Conservation (phyloP, 2,329 filamentous ascomycete genomes). For the Ceratocystis colombiana region DNA sequence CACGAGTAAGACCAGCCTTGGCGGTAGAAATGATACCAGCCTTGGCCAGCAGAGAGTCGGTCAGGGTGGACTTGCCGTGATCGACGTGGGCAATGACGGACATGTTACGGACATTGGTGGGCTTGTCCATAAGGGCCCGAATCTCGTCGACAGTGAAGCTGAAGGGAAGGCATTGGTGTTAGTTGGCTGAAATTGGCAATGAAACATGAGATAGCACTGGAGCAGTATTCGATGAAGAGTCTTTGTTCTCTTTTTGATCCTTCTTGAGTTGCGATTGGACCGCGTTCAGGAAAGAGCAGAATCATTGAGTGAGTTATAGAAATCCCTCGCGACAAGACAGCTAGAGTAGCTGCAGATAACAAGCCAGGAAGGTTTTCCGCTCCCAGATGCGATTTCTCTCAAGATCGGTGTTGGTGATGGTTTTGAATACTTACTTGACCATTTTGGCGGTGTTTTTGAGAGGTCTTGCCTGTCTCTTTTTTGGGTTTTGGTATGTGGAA, state of each 20-base stretch:
- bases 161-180: conserved; percentile 37
- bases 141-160: conserved; percentile 99
- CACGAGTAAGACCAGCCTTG: conserved; percentile 91
- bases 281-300: not conserved
- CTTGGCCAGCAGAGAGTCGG: conserved; percentile 97
- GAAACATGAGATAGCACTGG: conserved; percentile 31
- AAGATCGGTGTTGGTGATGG: not conserved
- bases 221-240: not conserved
- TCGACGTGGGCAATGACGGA: conserved; percentile 99
- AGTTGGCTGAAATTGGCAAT: conserved; percentile 30
- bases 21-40: conserved; percentile 98
- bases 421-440: conserved; percentile 78
- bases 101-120: conserved; percentile 81
- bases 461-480: conserved; percentile 23
- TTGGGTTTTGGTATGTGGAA: conserved; percentile 29
- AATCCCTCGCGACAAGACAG: not conserved
- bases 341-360: not conserved
- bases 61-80: conserved; percentile 99
- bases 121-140: conserved; percentile 67
- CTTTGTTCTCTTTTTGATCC: conserved; percentile 11
- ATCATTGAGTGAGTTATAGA: not conserved
- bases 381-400: not conserved
- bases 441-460: conserved; percentile 77
- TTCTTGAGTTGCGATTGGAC: not conserved
- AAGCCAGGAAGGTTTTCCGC: not conserved